Base-by-base conservation (phyloP, 106 monocot species). In the Iris macrosiphon region DNA sequence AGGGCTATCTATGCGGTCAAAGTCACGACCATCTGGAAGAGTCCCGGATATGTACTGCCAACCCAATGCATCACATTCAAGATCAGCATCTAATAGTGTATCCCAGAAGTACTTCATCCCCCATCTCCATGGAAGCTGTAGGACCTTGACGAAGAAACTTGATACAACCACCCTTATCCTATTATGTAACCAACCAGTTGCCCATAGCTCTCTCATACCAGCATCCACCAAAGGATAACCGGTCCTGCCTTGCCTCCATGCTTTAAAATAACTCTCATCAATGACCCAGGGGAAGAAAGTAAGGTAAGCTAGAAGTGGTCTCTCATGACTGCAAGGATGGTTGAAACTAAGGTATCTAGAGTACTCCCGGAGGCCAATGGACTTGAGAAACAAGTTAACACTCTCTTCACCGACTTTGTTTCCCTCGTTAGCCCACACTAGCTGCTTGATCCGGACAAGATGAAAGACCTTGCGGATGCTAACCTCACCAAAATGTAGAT, bases 61-160 rank as follows among this genome's bases (percentile, higher is more conserved):
- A 51, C 90, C 90, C 28, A 90, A 55, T 32, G 85, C 81, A 73
- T 91, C 91, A 57, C 85, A 76, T 49, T 91, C 91, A 40, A 91
- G 85, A 82, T 91, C 91, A 24, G 91, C 85, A 70, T 91, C 91
- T n/a, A 91, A 23, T 43, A 91, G 48, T 0, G 91, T 91, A 41
- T 91, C 85, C 91, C 91, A 91, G 26, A 91, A 91, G 62, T 91
- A 91, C 63, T 91, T 91, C 91, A 91, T 91, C 23, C 85, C 91
- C 91, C 85, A 91, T 49, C 81, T 73, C 91, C 91, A 91, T 12
- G 91, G 91, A 51, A 91, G 75, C 65, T 81, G 91, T 41, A 91
- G 63, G 31, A 91, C 85, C 57, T 91, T 91, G 10, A 90, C 90
- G 40, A 84, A 90, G 71, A 90, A 90, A 40, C 84, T 85, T 4